Percentiles rank a stretch among this genome's conserved stretches.
Conservation (phyloP, 441 rosid species). For the Bocquillonia castaneifolia region DNA sequence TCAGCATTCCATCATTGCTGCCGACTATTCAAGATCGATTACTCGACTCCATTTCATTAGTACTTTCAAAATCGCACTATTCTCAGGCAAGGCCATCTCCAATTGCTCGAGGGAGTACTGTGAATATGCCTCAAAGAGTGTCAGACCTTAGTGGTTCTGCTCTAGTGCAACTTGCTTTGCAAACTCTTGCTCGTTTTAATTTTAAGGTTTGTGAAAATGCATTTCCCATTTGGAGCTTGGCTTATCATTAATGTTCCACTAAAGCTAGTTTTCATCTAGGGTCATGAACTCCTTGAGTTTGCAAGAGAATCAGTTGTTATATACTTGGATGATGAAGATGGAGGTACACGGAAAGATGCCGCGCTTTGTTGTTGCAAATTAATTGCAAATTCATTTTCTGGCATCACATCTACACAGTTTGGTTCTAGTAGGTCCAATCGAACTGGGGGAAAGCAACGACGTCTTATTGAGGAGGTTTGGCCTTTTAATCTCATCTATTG, state of each 20-base stretch:
- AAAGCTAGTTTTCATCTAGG: slow-evolving; percentile 51
- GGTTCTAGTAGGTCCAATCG: slow-evolving; percentile 76
- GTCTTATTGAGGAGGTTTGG: slow-evolving; percentile 89
- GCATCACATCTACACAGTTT: slow-evolving; percentile 47
- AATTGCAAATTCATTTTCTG: slow-evolving; percentile 85
- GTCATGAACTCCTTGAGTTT: slow-evolving; percentile 97
- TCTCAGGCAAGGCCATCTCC: slow-evolving; percentile 66
- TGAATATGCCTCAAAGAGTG: slow-evolving; percentile 54
- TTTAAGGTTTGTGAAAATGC: slow-evolving; percentile 57
- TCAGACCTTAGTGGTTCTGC: slow-evolving; percentile 70
- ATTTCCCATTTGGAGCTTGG: slow-evolving; percentile 15
- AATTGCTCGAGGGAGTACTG: slow-evolving; percentile 50
- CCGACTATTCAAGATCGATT: slow-evolving; percentile 90
- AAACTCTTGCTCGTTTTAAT: slow-evolving; percentile 93
- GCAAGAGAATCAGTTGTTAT: slow-evolving; percentile 86
- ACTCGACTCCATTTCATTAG: slow-evolving; percentile 73
- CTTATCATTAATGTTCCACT: slow-evolving; percentile 22
- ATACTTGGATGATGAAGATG: slow-evolving; percentile 96
- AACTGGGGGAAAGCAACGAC: slow-evolving; percentile 76
- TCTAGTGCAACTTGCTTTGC: slow-evolving; percentile 92
- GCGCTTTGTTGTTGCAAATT: slow-evolving; percentile 96
- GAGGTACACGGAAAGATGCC: slow-evolving; percentile 89
- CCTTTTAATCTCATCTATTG: slow-evolving; percentile 4
- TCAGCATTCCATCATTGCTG: slow-evolving; percentile 91
- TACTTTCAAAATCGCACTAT: slow-evolving; percentile 79